phyloP scores from a whole-genome alignment of 768 basidiomycete species.

The Auriculariales sp. region DNA sequence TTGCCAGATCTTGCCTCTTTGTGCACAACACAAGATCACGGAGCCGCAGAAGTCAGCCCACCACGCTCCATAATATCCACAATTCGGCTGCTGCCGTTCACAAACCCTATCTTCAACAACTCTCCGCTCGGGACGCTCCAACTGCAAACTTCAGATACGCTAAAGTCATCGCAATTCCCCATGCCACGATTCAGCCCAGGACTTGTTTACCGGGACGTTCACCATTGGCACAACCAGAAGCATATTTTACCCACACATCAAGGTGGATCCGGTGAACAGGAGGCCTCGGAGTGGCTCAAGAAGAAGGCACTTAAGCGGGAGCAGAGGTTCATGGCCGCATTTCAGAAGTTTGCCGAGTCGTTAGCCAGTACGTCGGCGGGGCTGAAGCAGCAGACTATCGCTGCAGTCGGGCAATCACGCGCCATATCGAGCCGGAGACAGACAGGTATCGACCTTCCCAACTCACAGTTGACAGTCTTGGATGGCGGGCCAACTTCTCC shows the following conservation, averaged over 20 bases:
- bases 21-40: too few relatives aligned
- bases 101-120: slow-evolving; percentile 25
- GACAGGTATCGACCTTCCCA: too few relatives aligned
- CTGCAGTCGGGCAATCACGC: slow-evolving; percentile 17
- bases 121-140: slow-evolving; percentile 20
- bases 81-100: slow-evolving; percentile 22
- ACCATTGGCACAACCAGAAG: slow-evolving; percentile 44
- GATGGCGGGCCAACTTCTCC: too few relatives aligned
- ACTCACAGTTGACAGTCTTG: too few relatives aligned
- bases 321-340: slow-evolving; percentile 42
- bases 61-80: slow-evolving; percentile 3
- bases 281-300: slow-evolving; percentile 21
- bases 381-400: slow-evolving; percentile 41
- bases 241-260: slow-evolving; percentile 38
- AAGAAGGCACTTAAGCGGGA: slow-evolving; percentile 23
- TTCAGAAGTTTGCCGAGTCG: slow-evolving; percentile 47
- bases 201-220: slow-evolving; percentile 31
- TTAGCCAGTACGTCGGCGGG: slow-evolving; percentile 41
- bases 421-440: neutral
- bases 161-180: slow-evolving; percentile 7
- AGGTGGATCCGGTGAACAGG: slow-evolving; percentile 27
- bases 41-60: too few relatives aligned
- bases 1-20: too few relatives aligned
- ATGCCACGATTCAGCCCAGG: slow-evolving; percentile 23
- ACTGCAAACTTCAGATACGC: slow-evolving; percentile 2